These are phyloP conservation scores for Pyricularia pennisetigena DNA, from an alignment of 2,329 filamentous ascomycete species.

Conservation along the genomic window DNA sequence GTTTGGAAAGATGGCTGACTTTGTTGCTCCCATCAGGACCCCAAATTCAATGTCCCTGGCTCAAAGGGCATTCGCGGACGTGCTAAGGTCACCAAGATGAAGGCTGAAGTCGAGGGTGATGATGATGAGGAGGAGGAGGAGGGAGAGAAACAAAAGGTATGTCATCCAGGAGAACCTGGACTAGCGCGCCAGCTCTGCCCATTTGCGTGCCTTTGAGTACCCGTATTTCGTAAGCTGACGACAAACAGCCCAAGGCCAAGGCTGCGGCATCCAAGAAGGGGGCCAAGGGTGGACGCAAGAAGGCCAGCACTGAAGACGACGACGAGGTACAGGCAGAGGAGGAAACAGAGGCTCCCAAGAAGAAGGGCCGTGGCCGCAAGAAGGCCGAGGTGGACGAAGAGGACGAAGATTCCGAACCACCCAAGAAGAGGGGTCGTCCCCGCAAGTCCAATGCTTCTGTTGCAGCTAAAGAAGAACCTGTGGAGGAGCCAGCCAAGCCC, in stretches of 20 bases:
- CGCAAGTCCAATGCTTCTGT: constrained; percentile 2
- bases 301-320: constrained; percentile 16
- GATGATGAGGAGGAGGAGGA: constrained; percentile 14
- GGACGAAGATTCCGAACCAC: constrained; percentile 2
- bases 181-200: background rate
- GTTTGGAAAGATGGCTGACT: background rate
- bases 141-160: constrained; percentile 15
- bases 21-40: constrained; percentile 43
- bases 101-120: constrained; percentile 19
- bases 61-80: constrained; percentile 50
- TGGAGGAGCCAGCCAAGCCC: constrained; percentile 5
- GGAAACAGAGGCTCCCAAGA: constrained; percentile 20
- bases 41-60: constrained; percentile 62
- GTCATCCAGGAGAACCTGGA: background rate
- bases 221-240: constrained; percentile 8
- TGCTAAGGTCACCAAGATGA: constrained; percentile 18
- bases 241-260: constrained; percentile 11
- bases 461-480: constrained; percentile 9
- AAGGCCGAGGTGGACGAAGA: constrained; percentile 12
- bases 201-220: constrained; percentile 4
- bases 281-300: constrained; percentile 27
- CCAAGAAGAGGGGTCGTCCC: constrained; percentile 4
- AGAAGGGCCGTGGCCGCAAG: constrained; percentile 13
- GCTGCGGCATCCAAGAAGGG: constrained; percentile 20
- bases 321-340: constrained; percentile 24